A percentile compares a stretch with the other conserved stretches of the same genome.
phyloP scores from a whole-genome alignment of 306 rosid species.

The Ziziphus jujuba region DNA sequence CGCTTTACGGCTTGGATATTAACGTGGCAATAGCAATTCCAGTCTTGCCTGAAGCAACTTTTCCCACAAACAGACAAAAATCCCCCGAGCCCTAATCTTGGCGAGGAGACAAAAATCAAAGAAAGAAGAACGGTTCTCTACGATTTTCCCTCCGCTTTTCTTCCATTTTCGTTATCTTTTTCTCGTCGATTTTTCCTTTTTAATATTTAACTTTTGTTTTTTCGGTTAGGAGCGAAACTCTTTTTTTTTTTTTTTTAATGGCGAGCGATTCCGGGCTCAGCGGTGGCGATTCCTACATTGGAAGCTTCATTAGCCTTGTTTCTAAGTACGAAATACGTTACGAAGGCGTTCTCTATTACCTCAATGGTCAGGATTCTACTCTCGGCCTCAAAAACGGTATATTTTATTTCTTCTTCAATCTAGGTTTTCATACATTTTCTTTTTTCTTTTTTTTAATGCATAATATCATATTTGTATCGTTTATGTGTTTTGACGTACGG shows the following conservation, averaged over 20 bases:
- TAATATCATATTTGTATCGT: no score
- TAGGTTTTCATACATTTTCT: no score
- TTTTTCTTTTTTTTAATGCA: no score
- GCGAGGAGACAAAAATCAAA: neutral
- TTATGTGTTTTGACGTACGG: no score
- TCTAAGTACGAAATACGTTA: slow-evolving; percentile 74
- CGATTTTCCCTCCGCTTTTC: neutral
- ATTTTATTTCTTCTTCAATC: neutral
- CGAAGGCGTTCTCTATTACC: slow-evolving; percentile 61
- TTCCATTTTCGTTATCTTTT: neutral
- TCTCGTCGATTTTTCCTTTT: neutral
- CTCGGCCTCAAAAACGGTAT: slow-evolving; percentile 63
- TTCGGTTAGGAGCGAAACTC: neutral
- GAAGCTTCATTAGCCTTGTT: slow-evolving; percentile 60
- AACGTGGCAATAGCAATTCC: no score
- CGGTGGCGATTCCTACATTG: slow-evolving; percentile 51
- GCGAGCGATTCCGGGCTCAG: slow-evolving; percentile 36
- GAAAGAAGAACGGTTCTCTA: neutral
- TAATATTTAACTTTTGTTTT: neutral
- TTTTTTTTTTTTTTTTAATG: slow-evolving; percentile 14
- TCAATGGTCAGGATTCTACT: slow-evolving; percentile 51
- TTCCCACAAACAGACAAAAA: neutral
- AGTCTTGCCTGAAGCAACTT: no score
- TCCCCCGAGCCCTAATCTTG: neutral
- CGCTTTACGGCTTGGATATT: no score